Evolutionary conservation across 192 early-diverging fungal genomes (phyloP).

Genomic region (Mortierella antarctica): DNA sequence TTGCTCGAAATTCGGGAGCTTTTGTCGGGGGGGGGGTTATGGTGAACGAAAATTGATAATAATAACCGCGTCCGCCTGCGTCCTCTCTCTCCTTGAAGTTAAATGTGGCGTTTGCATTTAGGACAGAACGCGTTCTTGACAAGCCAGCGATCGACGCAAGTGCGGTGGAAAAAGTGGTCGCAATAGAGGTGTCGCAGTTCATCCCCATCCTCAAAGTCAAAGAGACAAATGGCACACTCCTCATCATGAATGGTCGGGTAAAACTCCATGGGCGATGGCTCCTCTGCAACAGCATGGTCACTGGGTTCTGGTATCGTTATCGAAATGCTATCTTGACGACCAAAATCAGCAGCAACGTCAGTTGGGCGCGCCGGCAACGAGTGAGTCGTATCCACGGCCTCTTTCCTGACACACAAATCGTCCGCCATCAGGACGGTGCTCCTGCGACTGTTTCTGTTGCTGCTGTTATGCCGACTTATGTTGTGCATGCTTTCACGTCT

Average conservation of each 20-base stretch:
- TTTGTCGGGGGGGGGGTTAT: background rate
- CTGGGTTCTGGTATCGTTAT: background rate
- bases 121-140: constrained; percentile 78
- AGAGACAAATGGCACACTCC: constrained; percentile 85
- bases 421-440: too few species aligned
- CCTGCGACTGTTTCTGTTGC: background rate
- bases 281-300: background rate
- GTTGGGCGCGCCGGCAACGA: too few species aligned
- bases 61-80: background rate
- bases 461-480: background rate
- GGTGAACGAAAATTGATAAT: background rate
- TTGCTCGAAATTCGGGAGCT: too few species aligned
- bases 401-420: too few species aligned
- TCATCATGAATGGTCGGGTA: constrained; percentile 53
- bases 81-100: background rate
- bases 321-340: too few species aligned
- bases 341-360: too few species aligned
- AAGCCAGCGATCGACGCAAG: constrained; percentile 88
- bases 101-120: constrained; percentile 64
- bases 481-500: background rate
- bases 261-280: background rate
- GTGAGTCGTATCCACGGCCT: too few species aligned
- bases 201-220: constrained; percentile 78
- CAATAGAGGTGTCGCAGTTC: constrained; percentile 77
- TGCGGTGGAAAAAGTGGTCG: constrained; percentile 82